These are phyloP conservation scores for Clonostachys rosea DNA, from an alignment of 2,329 filamentous ascomycete species.

Conservation along the genomic window DNA sequence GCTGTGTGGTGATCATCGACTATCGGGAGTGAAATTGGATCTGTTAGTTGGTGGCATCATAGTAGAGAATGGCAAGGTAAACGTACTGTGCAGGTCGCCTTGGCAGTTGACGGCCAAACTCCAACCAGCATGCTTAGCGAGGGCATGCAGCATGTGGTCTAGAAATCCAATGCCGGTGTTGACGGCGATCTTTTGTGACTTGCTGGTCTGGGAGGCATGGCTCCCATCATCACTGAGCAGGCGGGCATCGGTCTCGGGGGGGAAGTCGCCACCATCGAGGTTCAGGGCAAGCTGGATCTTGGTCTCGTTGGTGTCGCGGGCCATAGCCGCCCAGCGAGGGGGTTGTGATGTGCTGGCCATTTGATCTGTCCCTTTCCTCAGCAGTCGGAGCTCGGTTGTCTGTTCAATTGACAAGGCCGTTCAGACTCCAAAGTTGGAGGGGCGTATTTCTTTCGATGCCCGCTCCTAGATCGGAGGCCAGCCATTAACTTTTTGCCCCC, in stretches of 20 bases:
- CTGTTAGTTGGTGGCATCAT: background rate
- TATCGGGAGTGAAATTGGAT: constrained; percentile 21
- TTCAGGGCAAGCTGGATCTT: constrained; percentile 92
- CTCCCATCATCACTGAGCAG: constrained; percentile 49
- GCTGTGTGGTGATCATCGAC: constrained; percentile 99
- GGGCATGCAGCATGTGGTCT: constrained; percentile 97
- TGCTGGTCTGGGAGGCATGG: constrained; percentile 81
- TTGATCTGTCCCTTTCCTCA: too few relatives aligned
- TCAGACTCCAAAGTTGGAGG: too few relatives aligned
- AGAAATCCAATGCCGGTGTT: constrained; percentile 96
- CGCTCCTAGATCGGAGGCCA: too few relatives aligned
- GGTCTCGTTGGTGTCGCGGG: constrained; percentile 95
- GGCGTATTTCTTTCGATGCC: too few relatives aligned
- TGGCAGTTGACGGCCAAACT: constrained; percentile 77
- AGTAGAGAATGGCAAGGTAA: background rate
- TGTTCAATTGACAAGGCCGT: too few relatives aligned
- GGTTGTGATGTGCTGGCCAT: constrained; percentile 4
- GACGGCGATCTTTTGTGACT: constrained; percentile 80
- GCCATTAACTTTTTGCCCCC: too few relatives aligned
- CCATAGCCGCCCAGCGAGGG: constrained; percentile 69
- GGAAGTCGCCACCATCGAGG: constrained; percentile 82
- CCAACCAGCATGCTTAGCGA: constrained; percentile 96
- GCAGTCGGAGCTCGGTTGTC: too few relatives aligned
- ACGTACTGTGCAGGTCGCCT: constrained; percentile 86
- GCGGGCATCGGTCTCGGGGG: constrained; percentile 55